Conservation (phyloP, 2,329 filamentous ascomycete genomes). For the Hypoxylon sp. region DNA sequence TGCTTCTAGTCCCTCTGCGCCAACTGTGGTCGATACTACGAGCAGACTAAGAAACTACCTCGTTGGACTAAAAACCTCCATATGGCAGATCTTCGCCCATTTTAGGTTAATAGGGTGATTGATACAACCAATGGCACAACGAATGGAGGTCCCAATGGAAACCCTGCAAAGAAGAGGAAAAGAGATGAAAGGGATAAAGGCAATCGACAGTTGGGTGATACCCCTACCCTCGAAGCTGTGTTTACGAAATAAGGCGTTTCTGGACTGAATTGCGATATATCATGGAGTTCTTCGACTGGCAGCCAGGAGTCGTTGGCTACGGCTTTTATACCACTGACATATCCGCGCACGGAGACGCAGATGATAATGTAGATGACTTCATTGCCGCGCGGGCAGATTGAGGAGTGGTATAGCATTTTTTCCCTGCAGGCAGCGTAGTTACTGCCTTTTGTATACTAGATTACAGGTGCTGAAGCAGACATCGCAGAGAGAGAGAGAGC, state of each 20-base stretch:
- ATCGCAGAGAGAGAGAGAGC: slow-evolving; percentile 1
- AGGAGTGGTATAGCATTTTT: slow-evolving; percentile 16
- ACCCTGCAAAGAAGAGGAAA: neutral
- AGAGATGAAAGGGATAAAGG: neutral
- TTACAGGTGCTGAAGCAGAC: slow-evolving; percentile 22
- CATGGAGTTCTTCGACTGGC: slow-evolving; percentile 28
- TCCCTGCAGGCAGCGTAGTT: slow-evolving; percentile 12
- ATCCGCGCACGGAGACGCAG: slow-evolving; percentile 15
- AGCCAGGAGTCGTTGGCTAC: slow-evolving; percentile 42
- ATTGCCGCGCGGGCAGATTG: neutral
- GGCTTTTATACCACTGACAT: slow-evolving; percentile 35
- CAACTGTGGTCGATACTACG: slow-evolving; percentile 91
- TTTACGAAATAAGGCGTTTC: slow-evolving; percentile 39
- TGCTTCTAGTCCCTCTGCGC: slow-evolving; percentile 82
- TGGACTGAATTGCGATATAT: slow-evolving; percentile 34
- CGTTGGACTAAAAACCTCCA: slow-evolving; percentile 82
- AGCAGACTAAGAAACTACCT: slow-evolving; percentile 87
- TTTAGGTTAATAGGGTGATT: slow-evolving; percentile 31
- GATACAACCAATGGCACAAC: neutral
- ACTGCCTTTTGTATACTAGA: slow-evolving; percentile 41
- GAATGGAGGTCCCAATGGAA: neutral
- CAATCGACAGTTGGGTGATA: neutral
- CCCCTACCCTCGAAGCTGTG: slow-evolving; percentile 6
- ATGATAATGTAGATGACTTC: slow-evolving; percentile 29
- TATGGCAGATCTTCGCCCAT: slow-evolving; percentile 53